Conservation (phyloP, 257 asterid species). For the Nicotiana tomentosiformis region DNA sequence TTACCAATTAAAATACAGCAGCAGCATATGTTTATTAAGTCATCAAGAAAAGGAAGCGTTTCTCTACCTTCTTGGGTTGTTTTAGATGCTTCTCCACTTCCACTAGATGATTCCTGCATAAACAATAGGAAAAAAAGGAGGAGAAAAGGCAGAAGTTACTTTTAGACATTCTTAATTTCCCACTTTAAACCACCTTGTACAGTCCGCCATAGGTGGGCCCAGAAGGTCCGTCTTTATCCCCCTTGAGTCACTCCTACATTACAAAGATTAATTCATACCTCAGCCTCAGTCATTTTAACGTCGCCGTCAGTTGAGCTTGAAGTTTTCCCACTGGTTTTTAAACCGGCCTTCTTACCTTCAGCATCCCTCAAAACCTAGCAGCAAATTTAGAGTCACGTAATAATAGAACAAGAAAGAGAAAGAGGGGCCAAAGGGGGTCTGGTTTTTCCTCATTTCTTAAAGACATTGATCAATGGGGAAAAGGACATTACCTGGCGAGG, state of each 20-base stretch:
- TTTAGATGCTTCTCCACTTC: conserved; percentile 47
- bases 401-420: neutral
- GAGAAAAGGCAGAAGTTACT: neutral
- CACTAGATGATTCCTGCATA: conserved; percentile 73
- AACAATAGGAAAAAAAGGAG: neutral
- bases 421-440: neutral
- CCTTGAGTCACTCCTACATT: neutral
- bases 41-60: neutral
- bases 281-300: conserved; percentile 77
- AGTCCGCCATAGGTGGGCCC: neutral
- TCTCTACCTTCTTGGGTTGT: conserved; percentile 55
- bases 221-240: neutral
- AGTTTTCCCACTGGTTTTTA: conserved; percentile 57
- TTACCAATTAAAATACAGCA: neutral
- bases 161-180: neutral
- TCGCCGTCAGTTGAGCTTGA: conserved; percentile 50
- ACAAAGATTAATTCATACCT: conserved; percentile 37
- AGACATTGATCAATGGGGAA: conserved; percentile 7
- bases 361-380: conserved; percentile 76
- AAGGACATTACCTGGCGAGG: conserved; percentile 70
- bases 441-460: neutral
- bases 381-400: neutral
- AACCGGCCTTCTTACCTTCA: conserved; percentile 84
- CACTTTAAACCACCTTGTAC: neutral
- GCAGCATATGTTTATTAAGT: neutral